These are phyloP conservation scores for Phytophthora agathidicida DNA, from an alignment of 352 stramenopile genomes.

Conservation along the genomic window DNA sequence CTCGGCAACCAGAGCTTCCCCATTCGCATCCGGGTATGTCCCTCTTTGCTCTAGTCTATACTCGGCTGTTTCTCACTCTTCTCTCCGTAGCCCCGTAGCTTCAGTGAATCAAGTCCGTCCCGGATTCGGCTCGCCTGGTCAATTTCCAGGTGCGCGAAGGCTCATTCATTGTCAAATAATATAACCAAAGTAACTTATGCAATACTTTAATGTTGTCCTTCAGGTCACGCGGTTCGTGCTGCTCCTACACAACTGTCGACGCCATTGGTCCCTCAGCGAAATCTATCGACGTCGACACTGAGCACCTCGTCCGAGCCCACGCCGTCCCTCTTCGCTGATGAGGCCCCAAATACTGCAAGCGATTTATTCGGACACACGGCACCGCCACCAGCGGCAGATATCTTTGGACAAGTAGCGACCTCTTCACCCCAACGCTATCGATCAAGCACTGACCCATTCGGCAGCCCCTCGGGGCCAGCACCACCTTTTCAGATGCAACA, in stretches of 20 bases:
- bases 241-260: conserved; percentile 67
- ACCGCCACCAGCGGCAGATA: conserved; percentile 1
- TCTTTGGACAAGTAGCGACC: conserved; percentile 18
- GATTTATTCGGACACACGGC: conserved; percentile 34
- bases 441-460: conserved; percentile 38
- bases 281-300: conserved; percentile 30
- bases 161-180: not conserved
- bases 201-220: not conserved
- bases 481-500: conserved; percentile 41
- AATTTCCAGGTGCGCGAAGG: conserved; percentile 31
- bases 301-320: conserved; percentile 16
- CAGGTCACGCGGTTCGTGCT: conserved; percentile 47
- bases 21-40: conserved; percentile 36
- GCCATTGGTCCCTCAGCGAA: conserved; percentile 50
- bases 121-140: conserved; percentile 19
- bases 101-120: conserved; percentile 48
- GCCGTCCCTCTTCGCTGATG: conserved; percentile 14
- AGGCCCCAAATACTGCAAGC: not conserved
- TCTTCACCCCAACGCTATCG: conserved; percentile 21
- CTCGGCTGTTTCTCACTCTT: conserved; percentile 3
- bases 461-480: conserved; percentile 20
- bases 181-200: not conserved
- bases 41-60: not conserved
- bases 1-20: conserved; percentile 15
- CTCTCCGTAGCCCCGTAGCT: conserved; percentile 36